Conservation (phyloP, 23 red algal species). For the Agarophyton chilense region DNA sequence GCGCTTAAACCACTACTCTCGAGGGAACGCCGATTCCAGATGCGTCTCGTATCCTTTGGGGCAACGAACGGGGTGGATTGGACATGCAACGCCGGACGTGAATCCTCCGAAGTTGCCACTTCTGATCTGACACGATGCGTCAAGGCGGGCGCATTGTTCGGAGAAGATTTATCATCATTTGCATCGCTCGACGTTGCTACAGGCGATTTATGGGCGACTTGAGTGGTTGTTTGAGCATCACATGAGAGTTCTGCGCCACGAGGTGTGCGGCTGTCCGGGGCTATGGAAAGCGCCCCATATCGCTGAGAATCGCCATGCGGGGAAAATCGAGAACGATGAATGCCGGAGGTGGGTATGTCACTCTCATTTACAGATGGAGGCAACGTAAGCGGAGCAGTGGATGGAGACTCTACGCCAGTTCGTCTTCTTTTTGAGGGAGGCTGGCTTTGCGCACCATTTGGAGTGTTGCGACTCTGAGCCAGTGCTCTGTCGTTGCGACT, state of each 20-base stretch:
- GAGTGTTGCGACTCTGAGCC: neutral
- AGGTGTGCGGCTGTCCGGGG: neutral
- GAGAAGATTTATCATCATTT: neutral
- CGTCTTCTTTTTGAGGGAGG: neutral
- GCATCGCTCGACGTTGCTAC: neutral
- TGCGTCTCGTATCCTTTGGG: slow-evolving; percentile 14
- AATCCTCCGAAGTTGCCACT: neutral
- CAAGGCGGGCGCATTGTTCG: neutral
- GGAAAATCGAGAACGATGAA: neutral
- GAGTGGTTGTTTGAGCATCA: neutral
- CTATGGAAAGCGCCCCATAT: neutral
- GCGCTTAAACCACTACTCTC: slow-evolving; percentile 7
- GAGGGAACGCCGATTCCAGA: slow-evolving; percentile 32
- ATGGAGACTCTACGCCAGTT: neutral
- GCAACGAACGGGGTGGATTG: neutral
- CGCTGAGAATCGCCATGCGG: neutral
- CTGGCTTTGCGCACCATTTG: neutral
- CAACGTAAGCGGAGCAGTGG: neutral
- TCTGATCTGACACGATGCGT: neutral
- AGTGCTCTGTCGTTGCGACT: neutral
- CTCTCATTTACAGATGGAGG: neutral
- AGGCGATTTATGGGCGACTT: neutral
- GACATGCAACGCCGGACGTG: neutral
- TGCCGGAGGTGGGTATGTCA: neutral
- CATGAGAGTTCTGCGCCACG: neutral